Evolutionary conservation across 1,284 basidiomycete genomes (phyloP), one percentile per base, ranked within the genome.

Genomic region (Ustilago trichophora): DNA sequence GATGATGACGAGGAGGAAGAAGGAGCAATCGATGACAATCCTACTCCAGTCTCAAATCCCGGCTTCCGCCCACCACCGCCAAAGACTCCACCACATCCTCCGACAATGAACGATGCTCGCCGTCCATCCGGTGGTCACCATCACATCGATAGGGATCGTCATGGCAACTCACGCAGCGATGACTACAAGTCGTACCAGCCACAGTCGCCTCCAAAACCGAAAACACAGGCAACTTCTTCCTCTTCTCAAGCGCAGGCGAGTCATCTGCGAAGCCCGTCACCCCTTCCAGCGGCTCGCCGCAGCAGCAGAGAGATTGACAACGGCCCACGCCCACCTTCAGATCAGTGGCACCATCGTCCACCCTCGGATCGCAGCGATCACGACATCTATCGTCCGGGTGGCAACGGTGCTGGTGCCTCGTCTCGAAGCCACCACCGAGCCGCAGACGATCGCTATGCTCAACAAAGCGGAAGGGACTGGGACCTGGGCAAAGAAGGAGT

Each of bases 1-100:
- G 40, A 56, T 13, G 55, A 58, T 22, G 66, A 68, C 32, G 65
- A 69, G 13, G 58, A 62, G 7, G 66, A 69, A n/a, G 66, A 69
- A 42, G 66, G 66, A n/a, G 66, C 66, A 2, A 63, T 69, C 10
- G 41, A 52, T 25, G 64, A 67, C 13, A 27, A 12, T 16, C 18
- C 25, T 15, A 24, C 41, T 4, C 21, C 45, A 19, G 15, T 15
- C 11, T 13, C 33, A 33, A 22, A 12, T 9, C 3, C 27, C 55
- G 31, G 13, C 15, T 24, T 33, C 40, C 10, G 41, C 6, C 51
- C 59, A 10, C 53, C 44, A 6, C 59, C 59, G 32, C 59, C 59
- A 25, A 55, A 52, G 32, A 63, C 59, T 9, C 53, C 59, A 12
- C 57, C 51, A 4, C 41, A 48, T 45, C 46, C 32, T 6, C 43